Percentiles rank a stretch among this genome's conserved stretches.
These are phyloP conservation scores for Moringa oleifera DNA, from an alignment of 345 rosid species.

Conservation along the genomic window DNA sequence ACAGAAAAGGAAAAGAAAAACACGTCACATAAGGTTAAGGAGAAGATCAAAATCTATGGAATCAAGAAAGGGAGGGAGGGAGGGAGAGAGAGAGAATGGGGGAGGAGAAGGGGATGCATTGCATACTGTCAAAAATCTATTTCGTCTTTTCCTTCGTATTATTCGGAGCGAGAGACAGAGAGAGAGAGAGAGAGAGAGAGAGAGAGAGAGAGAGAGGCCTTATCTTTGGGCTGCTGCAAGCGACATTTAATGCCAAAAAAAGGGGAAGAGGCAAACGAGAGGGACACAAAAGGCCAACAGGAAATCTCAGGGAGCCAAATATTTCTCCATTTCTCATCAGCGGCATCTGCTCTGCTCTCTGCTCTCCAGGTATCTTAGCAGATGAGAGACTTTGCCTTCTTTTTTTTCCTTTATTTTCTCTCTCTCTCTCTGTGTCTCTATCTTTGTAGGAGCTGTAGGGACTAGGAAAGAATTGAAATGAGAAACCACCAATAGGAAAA, in stretches of 20 bases:
- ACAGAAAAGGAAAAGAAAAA: too few species aligned
- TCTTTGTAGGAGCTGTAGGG: not conserved
- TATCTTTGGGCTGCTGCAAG: conserved; percentile 29
- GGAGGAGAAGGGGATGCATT: not conserved
- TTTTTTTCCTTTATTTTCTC: not conserved
- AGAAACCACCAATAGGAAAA: too few species aligned
- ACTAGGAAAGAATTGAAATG: too few species aligned
- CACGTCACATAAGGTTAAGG: too few species aligned
- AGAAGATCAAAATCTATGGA: not conserved
- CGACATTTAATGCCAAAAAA: not conserved
- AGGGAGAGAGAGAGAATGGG: not conserved
- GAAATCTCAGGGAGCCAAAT: conserved; percentile 8
- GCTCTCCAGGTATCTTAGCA: not conserved
- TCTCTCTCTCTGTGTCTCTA: not conserved
- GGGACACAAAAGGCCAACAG: conserved; percentile 3
- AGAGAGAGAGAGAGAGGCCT: conserved; percentile 14
- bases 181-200: conserved; percentile 3
- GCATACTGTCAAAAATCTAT: conserved; percentile 23
- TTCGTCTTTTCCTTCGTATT: conserved; percentile 29
- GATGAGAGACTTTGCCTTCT: too few species aligned
- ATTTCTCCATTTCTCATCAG: too few species aligned
- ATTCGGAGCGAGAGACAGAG: conserved; percentile 27
- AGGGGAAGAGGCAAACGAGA: not conserved
- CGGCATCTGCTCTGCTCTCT: not conserved
- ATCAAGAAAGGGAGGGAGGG: too few species aligned